These are phyloP conservation scores for Aaosphaeria pasadenensis DNA, from an alignment of 2,329 filamentous ascomycete genomes.

Conservation along the genomic window DNA sequence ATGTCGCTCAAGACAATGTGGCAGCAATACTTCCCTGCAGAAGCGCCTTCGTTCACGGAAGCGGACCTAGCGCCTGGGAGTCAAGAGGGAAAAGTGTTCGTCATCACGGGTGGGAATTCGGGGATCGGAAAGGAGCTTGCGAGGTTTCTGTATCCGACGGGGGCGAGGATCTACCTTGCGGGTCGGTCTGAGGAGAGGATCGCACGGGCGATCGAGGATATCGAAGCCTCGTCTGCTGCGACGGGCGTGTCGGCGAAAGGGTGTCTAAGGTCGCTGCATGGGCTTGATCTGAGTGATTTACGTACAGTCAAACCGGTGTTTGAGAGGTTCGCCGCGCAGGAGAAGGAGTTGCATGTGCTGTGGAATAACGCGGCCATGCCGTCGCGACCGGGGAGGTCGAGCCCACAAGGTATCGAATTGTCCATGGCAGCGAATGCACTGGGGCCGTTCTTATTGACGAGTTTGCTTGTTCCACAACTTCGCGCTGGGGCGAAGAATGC, in stretches of 20 bases:
- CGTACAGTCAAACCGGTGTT: slow-evolving; percentile 34
- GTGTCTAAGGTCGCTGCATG: slow-evolving; percentile 1
- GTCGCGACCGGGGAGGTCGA: neutral
- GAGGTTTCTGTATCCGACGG: slow-evolving; percentile 51
- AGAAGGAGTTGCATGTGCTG: slow-evolving; percentile 2
- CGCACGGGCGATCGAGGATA: slow-evolving; percentile 44
- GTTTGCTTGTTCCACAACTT: slow-evolving; percentile 27
- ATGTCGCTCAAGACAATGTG: neutral
- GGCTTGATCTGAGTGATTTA: slow-evolving; percentile 39
- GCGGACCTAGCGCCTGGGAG: slow-evolving; percentile 31
- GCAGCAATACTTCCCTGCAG: slow-evolving; percentile 1
- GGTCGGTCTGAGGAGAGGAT: slow-evolving; percentile 37
- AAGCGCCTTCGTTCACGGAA: slow-evolving; percentile 2
- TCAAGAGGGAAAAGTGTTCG: slow-evolving; percentile 44
- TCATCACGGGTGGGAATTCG: slow-evolving; percentile 50
- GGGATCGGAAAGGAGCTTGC: slow-evolving; percentile 52
- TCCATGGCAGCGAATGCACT: slow-evolving; percentile 19
- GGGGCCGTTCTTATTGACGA: slow-evolving; percentile 32
- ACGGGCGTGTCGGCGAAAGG: neutral
- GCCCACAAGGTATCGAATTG: slow-evolving; percentile 2
- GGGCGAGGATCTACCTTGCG: slow-evolving; percentile 54
- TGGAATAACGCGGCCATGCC: slow-evolving; percentile 5
- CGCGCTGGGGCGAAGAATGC: slow-evolving; percentile 14
- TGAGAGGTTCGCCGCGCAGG: slow-evolving; percentile 5
- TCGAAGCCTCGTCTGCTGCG: slow-evolving; percentile 16